phyloP scores from a whole-genome alignment of 1,139 yeast genomes.

The Yamadazyma atlantica region DNA sequence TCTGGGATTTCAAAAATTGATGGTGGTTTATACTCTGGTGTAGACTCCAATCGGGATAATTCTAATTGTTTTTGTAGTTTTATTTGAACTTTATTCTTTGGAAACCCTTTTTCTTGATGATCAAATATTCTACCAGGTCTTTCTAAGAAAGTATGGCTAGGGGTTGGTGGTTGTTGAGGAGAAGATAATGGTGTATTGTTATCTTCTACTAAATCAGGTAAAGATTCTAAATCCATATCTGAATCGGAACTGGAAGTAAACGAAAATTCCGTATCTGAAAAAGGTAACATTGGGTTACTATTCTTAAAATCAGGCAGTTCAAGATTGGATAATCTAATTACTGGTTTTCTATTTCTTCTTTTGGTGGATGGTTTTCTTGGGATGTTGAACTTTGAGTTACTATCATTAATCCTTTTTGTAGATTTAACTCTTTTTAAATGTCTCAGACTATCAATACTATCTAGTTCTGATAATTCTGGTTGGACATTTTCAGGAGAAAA shows the following conservation, averaged over 20 bases:
- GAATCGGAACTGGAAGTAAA: conserved; percentile 15
- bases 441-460: conserved; percentile 3
- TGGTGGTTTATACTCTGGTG: conserved; percentile 19
- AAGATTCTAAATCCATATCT: conserved; percentile 35
- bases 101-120: neutral
- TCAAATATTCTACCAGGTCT: neutral
- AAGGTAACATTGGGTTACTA: conserved; percentile 1
- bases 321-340: conserved; percentile 3
- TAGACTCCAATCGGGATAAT: conserved; percentile 46
- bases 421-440: conserved; percentile 18
- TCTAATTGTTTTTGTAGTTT: neutral
- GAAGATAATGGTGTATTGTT: conserved; percentile 26
- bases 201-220: conserved; percentile 39
- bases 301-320: neutral
- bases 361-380: conserved; percentile 1
- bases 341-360: conserved; percentile 9
- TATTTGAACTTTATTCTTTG: neutral
- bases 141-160: conserved; percentile 2
- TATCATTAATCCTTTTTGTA: neutral
- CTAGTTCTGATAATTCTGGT: conserved; percentile 1
- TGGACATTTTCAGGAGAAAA: conserved; percentile 16
- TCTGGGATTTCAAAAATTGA: conserved; percentile 76
- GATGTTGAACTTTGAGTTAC: neutral
- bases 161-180: conserved; percentile 18
- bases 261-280: conserved; percentile 19